These are phyloP conservation scores for Rhodotorula sp. DNA, from an alignment of 1,284 basidiomycete genomes.

Conservation along the genomic window DNA sequence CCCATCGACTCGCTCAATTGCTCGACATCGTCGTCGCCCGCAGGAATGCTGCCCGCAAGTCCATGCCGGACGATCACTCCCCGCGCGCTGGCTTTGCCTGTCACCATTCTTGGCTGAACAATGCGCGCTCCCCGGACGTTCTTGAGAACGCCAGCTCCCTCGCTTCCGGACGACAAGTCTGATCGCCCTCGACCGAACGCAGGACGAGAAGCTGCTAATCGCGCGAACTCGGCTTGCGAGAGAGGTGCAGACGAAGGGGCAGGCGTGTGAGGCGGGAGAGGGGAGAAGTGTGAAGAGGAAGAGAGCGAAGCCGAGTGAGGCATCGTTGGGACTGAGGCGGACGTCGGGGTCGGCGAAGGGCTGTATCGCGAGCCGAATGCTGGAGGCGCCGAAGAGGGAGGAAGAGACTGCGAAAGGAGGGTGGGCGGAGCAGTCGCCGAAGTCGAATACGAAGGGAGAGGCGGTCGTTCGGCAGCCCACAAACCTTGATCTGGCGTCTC, in stretches of 20 bases:
- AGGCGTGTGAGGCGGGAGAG: background rate
- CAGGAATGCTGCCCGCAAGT: background rate
- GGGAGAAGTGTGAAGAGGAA: background rate
- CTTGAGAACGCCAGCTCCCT: background rate
- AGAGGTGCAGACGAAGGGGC: background rate
- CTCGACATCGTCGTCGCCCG: background rate
- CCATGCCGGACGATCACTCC: background rate
- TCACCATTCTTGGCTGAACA: constrained; percentile 2
- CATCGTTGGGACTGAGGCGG: background rate
- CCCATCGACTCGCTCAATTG: background rate
- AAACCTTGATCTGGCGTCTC: too few species aligned
- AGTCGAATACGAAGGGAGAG: too few species aligned
- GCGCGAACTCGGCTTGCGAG: constrained; percentile 6
- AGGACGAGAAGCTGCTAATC: constrained; percentile 9
- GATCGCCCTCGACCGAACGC: constrained; percentile 2
- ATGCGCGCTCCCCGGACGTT: background rate
- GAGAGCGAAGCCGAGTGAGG: background rate
- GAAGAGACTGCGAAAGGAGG: background rate
- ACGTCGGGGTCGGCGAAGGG: too few species aligned
- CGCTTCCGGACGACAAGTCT: background rate
- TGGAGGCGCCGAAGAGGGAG: too few species aligned
- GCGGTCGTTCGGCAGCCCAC: constrained; percentile 1
- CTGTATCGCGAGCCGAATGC: too few species aligned
- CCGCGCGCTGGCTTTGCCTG: background rate
- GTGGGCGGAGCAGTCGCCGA: background rate